Conservation (phyloP, 2,329 filamentous ascomycete genomes). For the Sordariomycetes sp. region DNA sequence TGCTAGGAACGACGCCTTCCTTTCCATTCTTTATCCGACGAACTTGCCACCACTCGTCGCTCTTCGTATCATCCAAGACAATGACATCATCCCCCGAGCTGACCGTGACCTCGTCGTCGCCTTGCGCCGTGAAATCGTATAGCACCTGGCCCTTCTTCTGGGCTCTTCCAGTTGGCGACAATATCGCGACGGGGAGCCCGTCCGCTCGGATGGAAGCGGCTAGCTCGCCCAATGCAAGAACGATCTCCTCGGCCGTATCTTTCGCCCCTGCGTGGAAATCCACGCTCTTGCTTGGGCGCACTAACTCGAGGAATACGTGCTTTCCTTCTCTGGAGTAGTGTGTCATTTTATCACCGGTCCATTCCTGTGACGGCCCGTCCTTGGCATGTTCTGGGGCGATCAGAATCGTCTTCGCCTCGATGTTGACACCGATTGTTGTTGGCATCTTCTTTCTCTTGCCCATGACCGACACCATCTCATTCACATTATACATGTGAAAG, state of each 20-base stretch:
- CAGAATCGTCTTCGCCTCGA: conserved; percentile 78
- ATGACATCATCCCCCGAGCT: conserved; percentile 82
- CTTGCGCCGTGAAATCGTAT: conserved; percentile 95
- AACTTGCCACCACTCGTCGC: conserved; percentile 98
- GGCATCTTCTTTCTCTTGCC: conserved; percentile 98
- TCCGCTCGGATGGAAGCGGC: conserved; percentile 78
- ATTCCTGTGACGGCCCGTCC: conserved; percentile 81
- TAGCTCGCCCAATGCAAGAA: conserved; percentile 76
- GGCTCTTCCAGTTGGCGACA: conserved; percentile 58
- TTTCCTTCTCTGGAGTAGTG: conserved; percentile 98
- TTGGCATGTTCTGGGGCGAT: conserved; percentile 77
- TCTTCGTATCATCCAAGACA: conserved; percentile 79
- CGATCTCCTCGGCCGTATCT: conserved; percentile 91
- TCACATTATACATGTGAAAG: conserved; percentile 93
- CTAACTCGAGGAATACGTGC: conserved; percentile 90
- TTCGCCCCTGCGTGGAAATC: conserved; percentile 97
- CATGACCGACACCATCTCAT: conserved; percentile 94
- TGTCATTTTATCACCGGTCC: conserved; percentile 90
- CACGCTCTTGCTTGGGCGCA: conserved; percentile 84
- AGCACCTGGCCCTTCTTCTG: conserved; percentile 79
- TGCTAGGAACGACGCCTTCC: conserved; percentile 92
- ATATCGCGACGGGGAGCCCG: conserved; percentile 73
- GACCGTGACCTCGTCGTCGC: conserved; percentile 92
- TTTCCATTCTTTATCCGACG: conserved; percentile 81
- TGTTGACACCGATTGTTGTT: conserved; percentile 89